phyloP scores from a whole-genome alignment of 345 rosid species.

The Citrus hindsii region DNA sequence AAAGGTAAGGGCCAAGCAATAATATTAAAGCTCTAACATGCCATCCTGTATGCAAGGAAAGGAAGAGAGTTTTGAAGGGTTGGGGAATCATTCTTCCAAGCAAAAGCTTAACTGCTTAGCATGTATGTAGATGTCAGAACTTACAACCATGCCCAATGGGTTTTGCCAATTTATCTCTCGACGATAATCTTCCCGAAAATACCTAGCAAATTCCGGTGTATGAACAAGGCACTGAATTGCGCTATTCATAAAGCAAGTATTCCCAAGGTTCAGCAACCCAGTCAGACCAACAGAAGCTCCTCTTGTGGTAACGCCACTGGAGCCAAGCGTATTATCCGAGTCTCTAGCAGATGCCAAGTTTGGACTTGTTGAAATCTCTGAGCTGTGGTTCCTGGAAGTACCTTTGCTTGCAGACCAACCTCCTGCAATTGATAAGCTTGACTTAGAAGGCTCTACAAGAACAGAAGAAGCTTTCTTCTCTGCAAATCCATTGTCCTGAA shows the following conservation, averaged over 20 bases:
- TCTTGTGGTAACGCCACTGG: conserved; percentile 82
- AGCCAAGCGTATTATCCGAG: conserved; percentile 53
- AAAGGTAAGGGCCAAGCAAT: not conserved
- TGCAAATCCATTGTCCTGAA: conserved; percentile 61
- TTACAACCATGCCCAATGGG: conserved; percentile 99
- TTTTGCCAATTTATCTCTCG: conserved; percentile 96
- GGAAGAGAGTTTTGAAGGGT: not conserved
- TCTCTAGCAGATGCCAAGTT: conserved; percentile 38
- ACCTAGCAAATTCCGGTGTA: conserved; percentile 94
- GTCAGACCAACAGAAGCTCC: conserved; percentile 81
- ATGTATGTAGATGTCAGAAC: conserved; percentile 31
- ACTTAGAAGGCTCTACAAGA: conserved; percentile 76
- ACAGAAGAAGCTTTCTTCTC: conserved; percentile 66
- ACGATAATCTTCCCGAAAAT: conserved; percentile 89
- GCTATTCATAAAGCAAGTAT: conserved; percentile 99
- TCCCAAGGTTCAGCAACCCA: conserved; percentile 92
- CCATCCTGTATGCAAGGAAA: not conserved
- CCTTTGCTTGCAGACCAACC: conserved; percentile 74
- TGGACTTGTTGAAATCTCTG: conserved; percentile 54
- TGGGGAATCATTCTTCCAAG: not conserved
- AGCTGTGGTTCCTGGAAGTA: conserved; percentile 51
- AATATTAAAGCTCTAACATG: not conserved
- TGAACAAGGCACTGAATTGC: conserved; percentile 99
- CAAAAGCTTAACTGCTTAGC: not conserved
- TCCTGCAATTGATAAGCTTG: conserved; percentile 82